These are phyloP conservation scores for Sclerospora graminicola DNA, from an alignment of 352 stramenopile genomes.

Conservation along the genomic window DNA sequence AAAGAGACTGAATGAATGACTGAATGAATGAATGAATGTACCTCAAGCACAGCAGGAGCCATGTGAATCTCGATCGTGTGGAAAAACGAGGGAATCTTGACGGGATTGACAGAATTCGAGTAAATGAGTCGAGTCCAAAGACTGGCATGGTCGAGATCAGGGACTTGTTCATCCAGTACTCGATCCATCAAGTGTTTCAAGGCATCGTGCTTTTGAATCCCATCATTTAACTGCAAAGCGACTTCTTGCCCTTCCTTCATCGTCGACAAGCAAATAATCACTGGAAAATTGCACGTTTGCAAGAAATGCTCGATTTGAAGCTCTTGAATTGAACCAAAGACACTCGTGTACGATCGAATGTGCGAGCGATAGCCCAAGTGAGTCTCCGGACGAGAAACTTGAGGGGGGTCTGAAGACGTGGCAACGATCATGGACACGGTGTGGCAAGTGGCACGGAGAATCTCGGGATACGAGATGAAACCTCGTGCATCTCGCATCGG, in stretches of 20 bases:
- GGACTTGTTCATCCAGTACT: slow-evolving; percentile 37
- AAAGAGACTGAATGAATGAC: too few relatives aligned
- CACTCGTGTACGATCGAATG: slow-evolving; percentile 46
- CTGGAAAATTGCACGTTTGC: slow-evolving; percentile 58
- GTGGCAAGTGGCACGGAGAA: slow-evolving; percentile 32
- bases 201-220: slow-evolving; percentile 26
- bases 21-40: too few relatives aligned
- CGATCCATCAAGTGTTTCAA: slow-evolving; percentile 19
- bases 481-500: slow-evolving; percentile 20
- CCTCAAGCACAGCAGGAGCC: slow-evolving; percentile 52
- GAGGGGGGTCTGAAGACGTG: slow-evolving; percentile 37
- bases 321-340: slow-evolving; percentile 36
- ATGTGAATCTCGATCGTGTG: slow-evolving; percentile 55
- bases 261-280: slow-evolving; percentile 45
- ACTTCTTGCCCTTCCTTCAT: slow-evolving; percentile 17
- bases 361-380: slow-evolving; percentile 59
- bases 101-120: slow-evolving; percentile 35
- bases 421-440: slow-evolving; percentile 35
- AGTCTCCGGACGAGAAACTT: slow-evolving; percentile 30
- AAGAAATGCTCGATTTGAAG: slow-evolving; percentile 67
- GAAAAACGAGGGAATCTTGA: slow-evolving; percentile 47
- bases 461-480: slow-evolving; percentile 46
- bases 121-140: slow-evolving; percentile 45
- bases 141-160: slow-evolving; percentile 14
- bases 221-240: slow-evolving; percentile 34